Base-by-base conservation (phyloP, 139 green algal species). In the Micractinium conductrix region DNA sequence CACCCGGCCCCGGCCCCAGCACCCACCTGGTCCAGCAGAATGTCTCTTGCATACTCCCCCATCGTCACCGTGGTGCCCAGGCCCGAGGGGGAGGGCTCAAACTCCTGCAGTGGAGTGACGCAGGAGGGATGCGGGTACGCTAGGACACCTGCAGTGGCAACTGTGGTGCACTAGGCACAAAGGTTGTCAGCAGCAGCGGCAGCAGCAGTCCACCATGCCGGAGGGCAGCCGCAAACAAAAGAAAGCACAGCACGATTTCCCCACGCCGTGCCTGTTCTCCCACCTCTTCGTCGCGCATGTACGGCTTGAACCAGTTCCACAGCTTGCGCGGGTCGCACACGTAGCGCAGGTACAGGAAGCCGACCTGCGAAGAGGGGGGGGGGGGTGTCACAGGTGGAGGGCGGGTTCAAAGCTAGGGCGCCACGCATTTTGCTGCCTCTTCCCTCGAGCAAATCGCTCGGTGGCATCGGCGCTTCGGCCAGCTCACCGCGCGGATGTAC, bases 321-420 rank as follows among this genome's bases (percentile, higher is more conserved):
- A 98, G 80, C 22, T 87, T 88, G 74, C 95, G 95, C 12, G 96
- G 95, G 63, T 98, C 91, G 21, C 84, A 91, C 28, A 97, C 92
- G 85, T 99, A 99, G 35, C 96, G 92, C 72, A 99, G 88, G 84
- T 98, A 98, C 72, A 99, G 88, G 74, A 99, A 97, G 22, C 96
- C 96, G 4, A 98, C 69, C 96, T 99, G 89, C 76, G 89, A 8
- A 40, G 50, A 8, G 62, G 30, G 35, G 40, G 0, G 8, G 22
- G 22, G 35, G n/a, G 43, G 28, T 16, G 10, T 38, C 22, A 63
- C 6, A 10, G 2, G 44, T 26, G n/a, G 22, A 35, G 2, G 71
- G 71, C 42, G 38, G 14, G 17, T 37, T 37, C 35, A 22, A 28
- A 19, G 70, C 22, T 38, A n/a, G n/a, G n/a, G n/a, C n/a, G n/a